Conservation (phyloP, 2,329 filamentous ascomycete species). For the Cladosporium phlei region DNA sequence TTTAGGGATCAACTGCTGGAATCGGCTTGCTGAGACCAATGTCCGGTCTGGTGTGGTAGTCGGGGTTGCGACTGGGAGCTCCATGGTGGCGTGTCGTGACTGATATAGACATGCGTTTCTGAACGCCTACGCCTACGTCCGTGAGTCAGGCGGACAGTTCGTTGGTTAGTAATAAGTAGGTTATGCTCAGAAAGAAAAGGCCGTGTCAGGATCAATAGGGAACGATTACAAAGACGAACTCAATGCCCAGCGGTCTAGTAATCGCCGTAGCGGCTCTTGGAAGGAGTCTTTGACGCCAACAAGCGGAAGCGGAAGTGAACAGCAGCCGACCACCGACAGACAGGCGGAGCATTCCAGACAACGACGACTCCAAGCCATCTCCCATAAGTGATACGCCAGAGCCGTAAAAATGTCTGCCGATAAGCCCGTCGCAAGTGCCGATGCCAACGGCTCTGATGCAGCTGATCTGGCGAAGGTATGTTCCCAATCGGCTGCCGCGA, state of each 20-base stretch:
- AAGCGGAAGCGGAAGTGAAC: constrained; percentile 8
- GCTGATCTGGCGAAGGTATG: constrained; percentile 15
- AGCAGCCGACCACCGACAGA: constrained; percentile 2
- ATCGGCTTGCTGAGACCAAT: constrained; percentile 3
- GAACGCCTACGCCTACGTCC: background rate
- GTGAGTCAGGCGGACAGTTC: no score
- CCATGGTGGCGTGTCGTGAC: constrained; percentile 1
- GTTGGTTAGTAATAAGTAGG: no score
- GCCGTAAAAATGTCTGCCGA: constrained; percentile 14
- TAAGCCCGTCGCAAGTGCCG: constrained; percentile 7
- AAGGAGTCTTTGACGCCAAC: no score
- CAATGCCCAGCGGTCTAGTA: constrained; percentile 7
- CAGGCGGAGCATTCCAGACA: background rate
- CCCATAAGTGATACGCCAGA: no score
- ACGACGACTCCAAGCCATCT: no score
- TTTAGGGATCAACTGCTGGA: background rate
- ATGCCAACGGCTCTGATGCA: constrained; percentile 9
- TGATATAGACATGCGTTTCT: background rate
- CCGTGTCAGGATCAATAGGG: no score
- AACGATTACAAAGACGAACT: background rate
- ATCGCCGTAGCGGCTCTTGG: background rate
- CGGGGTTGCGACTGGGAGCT: background rate
- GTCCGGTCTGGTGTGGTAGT: constrained; percentile 1
- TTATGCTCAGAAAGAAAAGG: no score
- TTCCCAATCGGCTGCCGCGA: background rate